Conservation (phyloP, 1,139 yeast species). For the Yamadazyma mexicana region DNA sequence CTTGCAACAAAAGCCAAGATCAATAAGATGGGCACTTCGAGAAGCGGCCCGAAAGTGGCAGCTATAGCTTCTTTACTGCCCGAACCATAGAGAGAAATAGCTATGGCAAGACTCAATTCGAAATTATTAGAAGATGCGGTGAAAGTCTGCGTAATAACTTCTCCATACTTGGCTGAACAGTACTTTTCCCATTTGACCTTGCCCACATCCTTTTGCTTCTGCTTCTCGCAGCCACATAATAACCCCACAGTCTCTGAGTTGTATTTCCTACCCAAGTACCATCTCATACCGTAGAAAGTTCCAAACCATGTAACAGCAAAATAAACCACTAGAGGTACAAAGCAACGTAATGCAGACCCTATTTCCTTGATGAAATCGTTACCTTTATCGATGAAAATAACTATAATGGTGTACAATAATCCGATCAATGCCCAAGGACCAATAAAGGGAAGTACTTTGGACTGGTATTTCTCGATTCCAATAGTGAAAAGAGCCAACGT, state of each 20-base stretch:
- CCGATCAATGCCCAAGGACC: conserved; percentile 55
- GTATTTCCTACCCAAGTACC: conserved; percentile 12
- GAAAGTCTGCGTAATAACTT: conserved; percentile 52
- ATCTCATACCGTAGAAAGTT: conserved; percentile 40
- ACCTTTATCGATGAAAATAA: conserved; percentile 57
- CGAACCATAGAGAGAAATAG: conserved; percentile 53
- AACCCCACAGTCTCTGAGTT: conserved; percentile 10
- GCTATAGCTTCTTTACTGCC: conserved; percentile 58
- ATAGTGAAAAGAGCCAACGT: conserved; percentile 21
- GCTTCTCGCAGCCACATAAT: conserved; percentile 41
- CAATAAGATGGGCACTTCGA: conserved; percentile 56
- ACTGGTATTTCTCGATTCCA: conserved; percentile 30
- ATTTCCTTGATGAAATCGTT: conserved; percentile 48
- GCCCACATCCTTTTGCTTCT: conserved; percentile 13
- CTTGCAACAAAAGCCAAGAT: conserved; percentile 42
- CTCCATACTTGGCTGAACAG: conserved; percentile 42
- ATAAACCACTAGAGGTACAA: conserved; percentile 51
- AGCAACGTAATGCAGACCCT: conserved; percentile 51
- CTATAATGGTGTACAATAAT: conserved; percentile 51
- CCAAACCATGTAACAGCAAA: conserved; percentile 51
- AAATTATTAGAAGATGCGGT: conserved; percentile 60
- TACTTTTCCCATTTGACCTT: conserved; percentile 17
- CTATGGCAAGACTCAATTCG: conserved; percentile 55
- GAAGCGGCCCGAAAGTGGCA: conserved; percentile 59
- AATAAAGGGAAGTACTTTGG: conserved; percentile 36